Base-by-base conservation (phyloP, 2,329 filamentous ascomycete species). In the Passalora sequoiae region DNA sequence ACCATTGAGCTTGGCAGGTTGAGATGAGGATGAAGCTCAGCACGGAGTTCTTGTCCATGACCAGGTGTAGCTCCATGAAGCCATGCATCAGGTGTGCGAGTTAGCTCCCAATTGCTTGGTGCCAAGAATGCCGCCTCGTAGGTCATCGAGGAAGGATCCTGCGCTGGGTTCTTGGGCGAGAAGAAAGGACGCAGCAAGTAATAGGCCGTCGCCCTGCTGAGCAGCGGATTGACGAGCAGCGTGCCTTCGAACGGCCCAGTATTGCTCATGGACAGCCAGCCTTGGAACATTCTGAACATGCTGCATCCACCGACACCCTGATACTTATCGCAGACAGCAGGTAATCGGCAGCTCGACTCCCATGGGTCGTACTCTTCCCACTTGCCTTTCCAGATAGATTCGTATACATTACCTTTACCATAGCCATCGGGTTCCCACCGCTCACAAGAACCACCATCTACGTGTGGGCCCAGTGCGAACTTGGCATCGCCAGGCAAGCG, bases 201-300 rank as follows among this genome's bases (percentile, higher is more conserved):
- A 59, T 96, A 96, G 0, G 84, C 81, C 0, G 85, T 92, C 0
- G 86, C 80, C 41, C 86, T 76, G 50, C 77, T 76, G 33, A 92
- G 67, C 40, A 94, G 70, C 0, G 89, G 89, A 57, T 89, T 89
- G 2, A 95, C 84, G 31, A 86, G 73, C 40, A 96, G 66, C 0
- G 89, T 92, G 1, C 89, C 89, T 67, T 94, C 82, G 4, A 74
- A 73, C 0, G 86, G 85, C 0, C 74, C 80, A 0, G 80, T 83
- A n/a, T 71, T 68, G 45, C 83, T 88, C 75, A 96, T 83, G 47
- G 77, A 78, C 40, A 96, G 66, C 89, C 89, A 96, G 13, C 88
- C 89, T 66, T 96, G 89, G 64, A 86, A 91, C 75, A 88, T 84
- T 28, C 91, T 77, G 66, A 95, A 89, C 71, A 89, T 87, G 33